phyloP scores from a whole-genome alignment of 1,284 basidiomycete species.

The Ganoderma leucocontextum region DNA sequence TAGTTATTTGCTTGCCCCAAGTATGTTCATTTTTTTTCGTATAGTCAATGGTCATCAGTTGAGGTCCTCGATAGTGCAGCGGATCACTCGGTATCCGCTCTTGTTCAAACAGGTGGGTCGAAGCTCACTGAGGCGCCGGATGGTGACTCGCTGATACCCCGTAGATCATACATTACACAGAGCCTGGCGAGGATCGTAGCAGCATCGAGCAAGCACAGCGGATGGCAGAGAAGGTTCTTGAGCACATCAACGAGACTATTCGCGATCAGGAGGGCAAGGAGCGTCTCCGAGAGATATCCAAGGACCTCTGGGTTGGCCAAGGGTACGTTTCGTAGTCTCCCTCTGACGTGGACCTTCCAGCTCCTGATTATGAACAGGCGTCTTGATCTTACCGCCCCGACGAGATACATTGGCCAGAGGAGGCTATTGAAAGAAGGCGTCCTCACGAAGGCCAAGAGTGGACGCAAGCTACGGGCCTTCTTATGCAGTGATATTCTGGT shows the following conservation, averaged over 20 bases:
- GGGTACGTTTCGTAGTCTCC: constrained; percentile 54
- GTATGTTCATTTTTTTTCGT: constrained; percentile 53
- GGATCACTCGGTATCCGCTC: constrained; percentile 91
- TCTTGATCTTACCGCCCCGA: constrained; percentile 91
- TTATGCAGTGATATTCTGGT: constrained; percentile 86
- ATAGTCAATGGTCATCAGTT: constrained; percentile 1
- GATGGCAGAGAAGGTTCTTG: constrained; percentile 78
- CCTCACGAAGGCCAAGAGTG: constrained; percentile 85
- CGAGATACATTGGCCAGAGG: constrained; percentile 80
- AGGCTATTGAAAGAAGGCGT: constrained; percentile 83
- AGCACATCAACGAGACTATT: constrained; percentile 89
- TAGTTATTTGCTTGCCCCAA: constrained; percentile 90
- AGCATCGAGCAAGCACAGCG: constrained; percentile 65
- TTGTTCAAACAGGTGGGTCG: constrained; percentile 77
- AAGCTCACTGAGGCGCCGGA: background rate
- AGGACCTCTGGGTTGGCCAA: constrained; percentile 87
- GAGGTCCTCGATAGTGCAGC: constrained; percentile 76
- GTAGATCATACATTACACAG: constrained; percentile 85
- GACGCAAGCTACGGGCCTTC: constrained; percentile 79
- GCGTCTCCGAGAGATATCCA: constrained; percentile 75
- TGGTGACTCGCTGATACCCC: background rate
- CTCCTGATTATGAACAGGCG: constrained; percentile 53
- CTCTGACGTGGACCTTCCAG: background rate
- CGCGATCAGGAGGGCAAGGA: constrained; percentile 85
- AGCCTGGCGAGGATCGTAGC: constrained; percentile 63